Base-by-base conservation (phyloP, 139 green algal genomes). In the Penium margaritaceum region DNA sequence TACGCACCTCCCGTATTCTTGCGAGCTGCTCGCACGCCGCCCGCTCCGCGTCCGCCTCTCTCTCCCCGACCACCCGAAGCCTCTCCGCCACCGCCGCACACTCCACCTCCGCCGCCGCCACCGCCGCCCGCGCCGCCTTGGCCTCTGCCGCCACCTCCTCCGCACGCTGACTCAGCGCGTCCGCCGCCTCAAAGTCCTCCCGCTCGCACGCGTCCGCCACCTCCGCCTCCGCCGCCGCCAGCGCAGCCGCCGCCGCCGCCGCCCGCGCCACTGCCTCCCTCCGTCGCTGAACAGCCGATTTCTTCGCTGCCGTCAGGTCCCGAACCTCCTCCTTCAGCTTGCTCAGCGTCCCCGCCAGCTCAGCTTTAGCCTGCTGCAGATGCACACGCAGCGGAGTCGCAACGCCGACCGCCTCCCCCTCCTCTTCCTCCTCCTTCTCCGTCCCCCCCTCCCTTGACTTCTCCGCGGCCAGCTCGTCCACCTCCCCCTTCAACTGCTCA, bases 401-500 rank as follows among this genome's bases (percentile, higher is more conserved):
- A 9, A 27, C 34, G 27, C 6, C 29, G 19, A 30, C 51, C 30
- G 51, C 19, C 30, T 35, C 3, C 27, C 2, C 58, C 9, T 38
- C 5, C 32, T 60, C 46, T 14, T 6, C 30, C 60, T 76, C 68
- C 27, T 68, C 21, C 36, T 55, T 17, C 1, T 5, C 32, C 21
- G 67, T 62, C 35, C 43, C 27, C 3, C 60, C 67, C 30, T 38
- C 24, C 17, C 24, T n/a, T 33, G 64, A 72, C 7, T 72, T 63
- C 32, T 30, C 64, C 15, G 64, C 38, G 29, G 38, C 38, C 12
- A 36, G 3, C 4, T 32, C 35, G 36, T 72, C 35, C 27, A 72
- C 38, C 5, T 72, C 64, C 32, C 64, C 64, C 64, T 72, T 32
- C 19, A 9, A n/a, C n/a, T n/a, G n/a, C n/a, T n/a, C n/a, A n/a